Conservation (phyloP, 1,284 basidiomycete genomes). For the Moesziomyces parantarcticus region DNA sequence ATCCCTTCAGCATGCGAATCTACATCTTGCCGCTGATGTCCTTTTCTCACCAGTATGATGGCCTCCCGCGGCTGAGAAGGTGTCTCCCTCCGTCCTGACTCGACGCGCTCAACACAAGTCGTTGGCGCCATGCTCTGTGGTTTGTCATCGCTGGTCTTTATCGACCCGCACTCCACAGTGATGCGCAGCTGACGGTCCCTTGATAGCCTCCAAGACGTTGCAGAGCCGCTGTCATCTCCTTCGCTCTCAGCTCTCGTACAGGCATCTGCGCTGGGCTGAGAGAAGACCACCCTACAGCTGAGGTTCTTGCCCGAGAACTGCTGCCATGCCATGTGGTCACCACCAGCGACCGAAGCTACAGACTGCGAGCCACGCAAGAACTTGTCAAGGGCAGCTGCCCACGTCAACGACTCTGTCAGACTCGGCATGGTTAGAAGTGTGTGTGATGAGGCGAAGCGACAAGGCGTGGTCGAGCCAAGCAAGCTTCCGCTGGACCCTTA, state of each 20-base stretch:
- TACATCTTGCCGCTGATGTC: too few relatives aligned
- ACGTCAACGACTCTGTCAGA: slow-evolving; percentile 22
- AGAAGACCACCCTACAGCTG: slow-evolving; percentile 22
- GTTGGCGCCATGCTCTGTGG: too few relatives aligned
- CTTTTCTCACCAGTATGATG: slow-evolving; percentile 13
- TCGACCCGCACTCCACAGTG: slow-evolving; percentile 21
- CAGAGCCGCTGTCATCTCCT: background rate
- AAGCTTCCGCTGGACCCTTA: too few relatives aligned
- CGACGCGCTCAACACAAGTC: background rate
- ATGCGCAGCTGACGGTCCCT: slow-evolving; percentile 16
- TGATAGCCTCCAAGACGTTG: background rate
- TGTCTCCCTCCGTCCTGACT: background rate
- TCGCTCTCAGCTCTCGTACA: background rate
- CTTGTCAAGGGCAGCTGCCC: slow-evolving; percentile 17
- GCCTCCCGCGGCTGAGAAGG: slow-evolving; percentile 9
- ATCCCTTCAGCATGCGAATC: slow-evolving; percentile 1
- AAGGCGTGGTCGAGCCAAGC: too few relatives aligned
- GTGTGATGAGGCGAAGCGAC: too few relatives aligned
- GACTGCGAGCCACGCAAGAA: slow-evolving; percentile 17
- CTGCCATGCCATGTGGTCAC: slow-evolving; percentile 17
- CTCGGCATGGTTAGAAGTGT: slow-evolving; percentile 11
- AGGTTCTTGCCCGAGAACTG: slow-evolving; percentile 25
- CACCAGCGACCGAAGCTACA: background rate
- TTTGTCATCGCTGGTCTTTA: background rate
- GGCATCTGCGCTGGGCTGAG: slow-evolving; percentile 18